Percentiles rank a stretch among this genome's conserved stretches.
These are phyloP conservation scores for Crithidia mellificae DNA, from an alignment of 208 protist species.

Conservation along the genomic window DNA sequence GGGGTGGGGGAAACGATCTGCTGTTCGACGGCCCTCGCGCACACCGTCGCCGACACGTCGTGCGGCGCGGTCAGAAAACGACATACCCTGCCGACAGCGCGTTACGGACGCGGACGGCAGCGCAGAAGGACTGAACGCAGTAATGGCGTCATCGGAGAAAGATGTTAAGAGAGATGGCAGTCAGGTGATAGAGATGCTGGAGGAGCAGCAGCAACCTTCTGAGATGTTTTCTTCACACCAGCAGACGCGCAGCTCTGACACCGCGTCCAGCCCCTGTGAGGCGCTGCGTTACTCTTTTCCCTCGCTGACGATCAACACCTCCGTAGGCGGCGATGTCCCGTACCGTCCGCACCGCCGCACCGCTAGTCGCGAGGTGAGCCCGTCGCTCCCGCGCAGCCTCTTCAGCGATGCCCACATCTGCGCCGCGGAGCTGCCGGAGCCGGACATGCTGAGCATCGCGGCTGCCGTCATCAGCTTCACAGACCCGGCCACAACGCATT, in stretches of 20 bases:
- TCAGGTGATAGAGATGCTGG: not conserved
- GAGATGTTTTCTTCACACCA: not conserved
- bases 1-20: not conserved
- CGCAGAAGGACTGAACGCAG: not conserved
- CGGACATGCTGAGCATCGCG: constrained; percentile 4
- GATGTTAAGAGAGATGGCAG: not conserved
- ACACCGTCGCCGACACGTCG: not conserved
- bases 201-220: not conserved
- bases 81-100: not conserved
- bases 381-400: constrained; percentile 2
- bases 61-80: not conserved
- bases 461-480: not conserved
- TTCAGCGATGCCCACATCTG: constrained; percentile 11
- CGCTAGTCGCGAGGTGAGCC: not conserved
- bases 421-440: constrained; percentile 11
- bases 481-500: not conserved
- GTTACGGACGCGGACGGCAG: not conserved
- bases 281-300: not conserved
- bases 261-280: constrained; percentile 1
- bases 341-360: not conserved
- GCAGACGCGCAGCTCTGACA: not conserved
- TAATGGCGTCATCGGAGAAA: not conserved
- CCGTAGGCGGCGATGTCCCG: not conserved
- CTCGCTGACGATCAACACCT: not conserved
- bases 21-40: not conserved